These are phyloP conservation scores for Sequoiadendron giganteum DNA, from an alignment of 75 land plant species.

Conservation along the genomic window DNA sequence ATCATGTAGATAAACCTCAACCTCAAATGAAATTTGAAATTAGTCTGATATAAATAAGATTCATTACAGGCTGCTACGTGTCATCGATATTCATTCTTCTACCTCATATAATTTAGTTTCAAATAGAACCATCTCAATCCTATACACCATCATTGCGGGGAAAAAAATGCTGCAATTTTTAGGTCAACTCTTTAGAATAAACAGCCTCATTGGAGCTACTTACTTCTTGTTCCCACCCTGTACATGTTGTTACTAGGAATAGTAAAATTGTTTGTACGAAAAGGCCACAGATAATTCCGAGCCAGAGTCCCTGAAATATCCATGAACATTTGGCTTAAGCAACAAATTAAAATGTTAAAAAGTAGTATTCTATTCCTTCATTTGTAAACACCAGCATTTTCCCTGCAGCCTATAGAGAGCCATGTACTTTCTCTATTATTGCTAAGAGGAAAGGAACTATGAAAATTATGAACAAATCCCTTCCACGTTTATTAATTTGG, in stretches of 20 bases:
- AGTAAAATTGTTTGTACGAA: constrained; percentile 42
- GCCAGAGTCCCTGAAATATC: constrained; percentile 54
- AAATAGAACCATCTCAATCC: too few species aligned
- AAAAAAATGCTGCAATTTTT: too few species aligned
- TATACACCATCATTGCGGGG: too few species aligned
- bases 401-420: background rate
- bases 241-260: constrained; percentile 26
- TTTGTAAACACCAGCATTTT: background rate
- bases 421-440: background rate
- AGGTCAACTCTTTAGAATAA: too few species aligned
- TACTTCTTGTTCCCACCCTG: background rate
- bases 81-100: too few species aligned
- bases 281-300: constrained; percentile 23
- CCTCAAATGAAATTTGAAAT: too few species aligned
- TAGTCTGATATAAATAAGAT: too few species aligned
- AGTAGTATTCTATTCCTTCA: background rate
- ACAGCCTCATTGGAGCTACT: too few species aligned
- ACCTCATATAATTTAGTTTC: too few species aligned
- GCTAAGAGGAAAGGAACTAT: background rate
- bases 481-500: background rate
- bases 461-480: background rate
- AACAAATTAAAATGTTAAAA: background rate
- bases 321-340: background rate
- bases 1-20: too few species aligned
- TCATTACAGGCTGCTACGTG: too few species aligned